Base-by-base conservation (phyloP, 805 yeast species). In the Cyberlindnera bimundalis region DNA sequence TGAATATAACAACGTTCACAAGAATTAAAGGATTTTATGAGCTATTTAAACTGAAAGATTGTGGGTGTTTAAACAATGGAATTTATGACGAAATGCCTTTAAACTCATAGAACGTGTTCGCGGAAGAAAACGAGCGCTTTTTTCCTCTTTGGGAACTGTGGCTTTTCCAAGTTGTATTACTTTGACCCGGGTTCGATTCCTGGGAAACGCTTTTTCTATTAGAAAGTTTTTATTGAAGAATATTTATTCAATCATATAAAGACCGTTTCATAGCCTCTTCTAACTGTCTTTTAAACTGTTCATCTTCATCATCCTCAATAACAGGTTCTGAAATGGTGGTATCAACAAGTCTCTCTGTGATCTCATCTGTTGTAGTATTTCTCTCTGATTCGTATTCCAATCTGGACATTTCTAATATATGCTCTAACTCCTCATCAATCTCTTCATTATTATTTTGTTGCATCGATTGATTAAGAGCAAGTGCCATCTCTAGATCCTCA, bases 401-500 rank as follows among this genome's bases (percentile, higher is more conserved):
- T 12, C 19, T 29, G 12, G 43, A 43, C 29, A 32, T n/a, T 24
- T 45, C 51, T 30, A 44, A 19, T 2, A 48, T 51, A 5, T 14
- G 33, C 3, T 41, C 43, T 17, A 48, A 33, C 5, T 46, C 47
- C 12, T 40, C 47, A 24, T 39, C 46, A 5, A 34, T 34, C 5
- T 31, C 33, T 13, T 15, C 21, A 9, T 29, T 37, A 19, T 32
- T 13, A 3, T 40, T 34, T 6, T 48, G 47, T n/a, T 53, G 45
- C 17, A 53, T 5, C 0, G 60, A 55, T 5, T 39, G 16, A 27
- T 51, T 55, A 24, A 56, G 25, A 1, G 55, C 59, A 47, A 54
- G 50, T 0, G 60, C 61, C 12, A 57, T 34, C 33, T 57, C 58
- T 2, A 57, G 29, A 21, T 57, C 54, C 24, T 57, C 61, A 3